Evolutionary conservation across 2,329 filamentous ascomycete species (phyloP), one percentile per base, ranked within the genome.

Genomic region (Sporothrix curviconia): DNA sequence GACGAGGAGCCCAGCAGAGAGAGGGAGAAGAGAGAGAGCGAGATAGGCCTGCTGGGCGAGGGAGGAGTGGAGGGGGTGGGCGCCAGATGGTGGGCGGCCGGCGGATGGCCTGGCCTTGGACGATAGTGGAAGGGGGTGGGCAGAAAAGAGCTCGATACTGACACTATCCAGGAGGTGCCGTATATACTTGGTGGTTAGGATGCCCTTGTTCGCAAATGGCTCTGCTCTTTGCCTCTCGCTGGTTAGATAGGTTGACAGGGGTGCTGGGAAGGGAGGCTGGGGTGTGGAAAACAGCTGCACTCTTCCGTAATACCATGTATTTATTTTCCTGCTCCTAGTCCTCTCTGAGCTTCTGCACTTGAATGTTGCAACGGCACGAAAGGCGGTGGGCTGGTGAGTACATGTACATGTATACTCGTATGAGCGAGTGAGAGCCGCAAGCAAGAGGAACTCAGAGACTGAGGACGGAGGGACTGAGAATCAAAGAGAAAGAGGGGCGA

Each of bases 211-310:
- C 44, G 52, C 40, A 55, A 55, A 55, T 55, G 28, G 32, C 52
- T 55, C 28, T 55, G 25, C 14, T 9, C 32, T 25, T 52, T 40
- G 17, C 34, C 49, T 40, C 24, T 39, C 47, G 47, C 24, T 39
- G 39, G 28, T 17, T 24, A 34, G 39, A 54, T n/a, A 34, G 28
- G 15, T 15, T 32, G 56, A 49, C 47, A 59, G 49, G 58, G 53
- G 25, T 42, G n/a, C 15, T 36, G 32, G 22, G 46, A 47, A 52
- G 59, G 51, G 50, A 57, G 58, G 58, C 49, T 61, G 58, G 60
- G 56, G 57, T 47, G 52, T 51, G 30, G 44, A 36, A 43, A 40
- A 22, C 32, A 40, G 32, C 53, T 40, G 42, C 49, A 44, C 49
- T 42, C 47, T n/a, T n/a, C n/a, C n/a, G n/a, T n/a, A n/a, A n/a